Evolutionary conservation across 2,329 filamentous ascomycete genomes (phyloP).

Genomic region (Berkeleyomyces basicola): DNA sequence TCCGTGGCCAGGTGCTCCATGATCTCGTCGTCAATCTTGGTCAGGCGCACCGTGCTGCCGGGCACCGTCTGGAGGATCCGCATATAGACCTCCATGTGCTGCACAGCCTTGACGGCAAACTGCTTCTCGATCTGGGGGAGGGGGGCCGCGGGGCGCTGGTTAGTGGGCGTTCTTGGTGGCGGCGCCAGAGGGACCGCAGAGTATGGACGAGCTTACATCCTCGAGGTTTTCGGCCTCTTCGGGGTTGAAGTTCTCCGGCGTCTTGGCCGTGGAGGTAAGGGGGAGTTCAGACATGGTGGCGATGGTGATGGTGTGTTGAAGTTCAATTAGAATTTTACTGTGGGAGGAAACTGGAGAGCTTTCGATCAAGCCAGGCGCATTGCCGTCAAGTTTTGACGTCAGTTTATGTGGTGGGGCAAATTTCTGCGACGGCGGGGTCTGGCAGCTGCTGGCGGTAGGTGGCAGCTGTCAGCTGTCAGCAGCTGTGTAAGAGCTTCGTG

Average conservation of each 20-base stretch:
- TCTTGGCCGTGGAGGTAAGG: slow-evolving; percentile 3
- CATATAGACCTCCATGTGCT: slow-evolving; percentile 97
- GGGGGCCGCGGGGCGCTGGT: not conserved
- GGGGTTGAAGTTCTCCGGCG: slow-evolving; percentile 31
- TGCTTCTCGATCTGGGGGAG: slow-evolving; percentile 79
- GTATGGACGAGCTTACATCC: slow-evolving; percentile 29
- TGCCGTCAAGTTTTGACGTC: slow-evolving; percentile 3
- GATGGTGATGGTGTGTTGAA: not conserved
- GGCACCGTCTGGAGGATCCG: slow-evolving; percentile 78
- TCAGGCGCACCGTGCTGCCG: slow-evolving; percentile 77
- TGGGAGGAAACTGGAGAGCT: not conserved
- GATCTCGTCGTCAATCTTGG: slow-evolving; percentile 91
- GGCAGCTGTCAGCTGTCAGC: not conserved
- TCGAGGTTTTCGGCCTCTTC: slow-evolving; percentile 38
- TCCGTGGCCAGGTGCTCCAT: slow-evolving; percentile 71
- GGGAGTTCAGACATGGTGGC: slow-evolving; percentile 11
- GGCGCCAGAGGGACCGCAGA: not conserved
- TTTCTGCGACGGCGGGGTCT: slow-evolving; percentile 5
- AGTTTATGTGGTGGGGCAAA: slow-evolving; percentile 8
- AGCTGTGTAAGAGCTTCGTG: not conserved
- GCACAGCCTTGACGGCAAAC: slow-evolving; percentile 93
- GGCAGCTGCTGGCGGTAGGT: not conserved
- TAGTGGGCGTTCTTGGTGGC: not conserved
- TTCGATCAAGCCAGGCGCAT: not conserved
- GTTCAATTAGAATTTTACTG: not conserved